These are phyloP conservation scores for Guadua angustifolia DNA, from an alignment of 176 grass and related monocot genomes.

Conservation along the genomic window DNA sequence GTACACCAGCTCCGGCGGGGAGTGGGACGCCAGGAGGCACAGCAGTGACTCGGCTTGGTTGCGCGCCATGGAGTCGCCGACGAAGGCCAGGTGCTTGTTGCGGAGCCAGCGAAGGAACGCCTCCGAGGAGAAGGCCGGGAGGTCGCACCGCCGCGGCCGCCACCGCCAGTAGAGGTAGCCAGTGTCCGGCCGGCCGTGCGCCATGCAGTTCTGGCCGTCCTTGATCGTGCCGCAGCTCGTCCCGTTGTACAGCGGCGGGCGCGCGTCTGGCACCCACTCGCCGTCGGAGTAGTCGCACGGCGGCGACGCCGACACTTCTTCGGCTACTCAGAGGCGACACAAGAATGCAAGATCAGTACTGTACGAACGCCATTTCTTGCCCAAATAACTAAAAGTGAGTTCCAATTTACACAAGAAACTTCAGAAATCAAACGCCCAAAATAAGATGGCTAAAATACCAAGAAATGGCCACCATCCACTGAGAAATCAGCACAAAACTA, in stretches of 20 bases:
- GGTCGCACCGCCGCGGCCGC: conserved; percentile 56
- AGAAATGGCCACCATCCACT: not conserved
- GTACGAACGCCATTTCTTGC: not conserved
- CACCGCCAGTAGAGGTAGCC: conserved; percentile 86
- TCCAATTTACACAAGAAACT: not conserved
- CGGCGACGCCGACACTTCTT: not conserved
- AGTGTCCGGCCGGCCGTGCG: conserved; percentile 75
- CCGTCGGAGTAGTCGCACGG: conserved; percentile 71
- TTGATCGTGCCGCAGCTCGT: conserved; percentile 77
- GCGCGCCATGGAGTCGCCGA: conserved; percentile 82
- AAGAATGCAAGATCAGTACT: not conserved
- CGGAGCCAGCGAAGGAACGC: conserved; percentile 62
- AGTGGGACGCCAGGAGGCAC: conserved; percentile 66
- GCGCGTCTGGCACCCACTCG: conserved; percentile 61
- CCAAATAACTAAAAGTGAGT: not conserved
- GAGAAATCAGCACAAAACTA: not conserved
- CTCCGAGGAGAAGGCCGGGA: conserved; percentile 64
- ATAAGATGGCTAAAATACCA: not conserved
- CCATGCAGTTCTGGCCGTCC: conserved; percentile 91
- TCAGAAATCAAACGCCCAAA: conserved; percentile 1
- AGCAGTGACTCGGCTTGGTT: conserved; percentile 86
- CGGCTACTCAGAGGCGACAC: conserved; percentile 19
- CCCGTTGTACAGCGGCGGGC: conserved; percentile 61
- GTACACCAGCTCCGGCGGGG: conserved; percentile 55
- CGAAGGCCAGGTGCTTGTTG: conserved; percentile 70